A percentile compares a stretch with the other conserved stretches of the same genome.
Conservation (phyloP, 495 filamentous ascomycete genomes). For the Tetracladium setigerum region DNA sequence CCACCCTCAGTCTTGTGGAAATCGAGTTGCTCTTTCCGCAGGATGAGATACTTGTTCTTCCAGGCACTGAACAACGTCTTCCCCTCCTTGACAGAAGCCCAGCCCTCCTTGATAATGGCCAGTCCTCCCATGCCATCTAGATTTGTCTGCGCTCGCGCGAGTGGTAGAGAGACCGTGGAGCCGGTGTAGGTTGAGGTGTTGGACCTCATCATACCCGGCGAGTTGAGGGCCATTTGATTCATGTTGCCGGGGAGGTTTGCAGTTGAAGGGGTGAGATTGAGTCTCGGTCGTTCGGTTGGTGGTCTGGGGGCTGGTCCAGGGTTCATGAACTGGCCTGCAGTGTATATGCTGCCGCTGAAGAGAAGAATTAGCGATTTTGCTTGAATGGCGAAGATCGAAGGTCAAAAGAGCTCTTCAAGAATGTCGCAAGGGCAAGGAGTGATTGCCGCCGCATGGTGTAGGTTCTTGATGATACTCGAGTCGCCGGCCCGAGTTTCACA, state of each 20-base stretch:
- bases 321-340: slow-evolving; percentile 83
- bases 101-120: slow-evolving; percentile 80
- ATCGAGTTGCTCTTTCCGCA: slow-evolving; percentile 82
- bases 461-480: not conserved
- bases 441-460: slow-evolving; percentile 10
- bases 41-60: slow-evolving; percentile 81
- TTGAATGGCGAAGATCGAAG: not conserved
- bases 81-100: slow-evolving; percentile 79
- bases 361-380: slow-evolving; percentile 4
- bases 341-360: slow-evolving; percentile 45
- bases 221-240: slow-evolving; percentile 63
- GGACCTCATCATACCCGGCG: slow-evolving; percentile 44
- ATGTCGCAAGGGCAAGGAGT: slow-evolving; percentile 2
- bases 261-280: slow-evolving; percentile 64
- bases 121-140: slow-evolving; percentile 55
- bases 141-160: slow-evolving; percentile 52
- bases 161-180: slow-evolving; percentile 60
- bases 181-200: slow-evolving; percentile 53
- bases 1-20: slow-evolving; percentile 85
- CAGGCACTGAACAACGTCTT: slow-evolving; percentile 72
- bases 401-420: not conserved
- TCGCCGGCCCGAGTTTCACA: too few relatives aligned
- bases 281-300: slow-evolving; percentile 73
- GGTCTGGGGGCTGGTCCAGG: slow-evolving; percentile 90
- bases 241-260: slow-evolving; percentile 70